Percentiles rank a stretch among this genome's conserved stretches.
Conservation (phyloP, 75 land plant species). For the Pseudotsuga menziesii region DNA sequence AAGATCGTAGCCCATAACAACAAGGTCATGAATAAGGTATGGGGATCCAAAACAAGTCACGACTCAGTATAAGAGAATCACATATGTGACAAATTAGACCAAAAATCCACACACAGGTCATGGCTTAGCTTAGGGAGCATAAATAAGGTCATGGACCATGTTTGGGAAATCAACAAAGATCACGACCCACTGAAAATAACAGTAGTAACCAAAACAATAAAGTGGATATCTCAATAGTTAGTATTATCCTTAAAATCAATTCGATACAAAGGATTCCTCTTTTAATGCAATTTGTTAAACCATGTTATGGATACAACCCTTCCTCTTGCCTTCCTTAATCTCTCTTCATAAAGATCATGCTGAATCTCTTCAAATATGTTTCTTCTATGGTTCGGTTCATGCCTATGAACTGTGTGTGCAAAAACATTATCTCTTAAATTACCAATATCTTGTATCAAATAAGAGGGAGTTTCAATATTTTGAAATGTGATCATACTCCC, state of each 20-base stretch:
- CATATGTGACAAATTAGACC: too few species aligned
- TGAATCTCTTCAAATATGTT: slow-evolving; percentile 87
- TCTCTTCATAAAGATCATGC: slow-evolving; percentile 55
- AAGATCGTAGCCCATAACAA: too few species aligned
- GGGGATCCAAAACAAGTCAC: too few species aligned
- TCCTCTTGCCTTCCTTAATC: slow-evolving; percentile 53
- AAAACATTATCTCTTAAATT: slow-evolving; percentile 22
- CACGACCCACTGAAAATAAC: too few species aligned
- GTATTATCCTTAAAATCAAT: slow-evolving; percentile 46
- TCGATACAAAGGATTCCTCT: slow-evolving; percentile 70
- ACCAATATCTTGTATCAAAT: slow-evolving; percentile 45
- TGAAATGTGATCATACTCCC: slow-evolving; percentile 69
- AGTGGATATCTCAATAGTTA: slow-evolving; percentile 57
- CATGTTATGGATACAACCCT: slow-evolving; percentile 53
- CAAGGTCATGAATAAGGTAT: too few species aligned
- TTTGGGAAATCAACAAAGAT: too few species aligned
- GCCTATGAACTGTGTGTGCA: slow-evolving; percentile 10
- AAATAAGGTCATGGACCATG: too few species aligned
- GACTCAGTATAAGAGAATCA: too few species aligned
- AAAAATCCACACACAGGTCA: too few species aligned
- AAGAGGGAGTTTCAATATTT: slow-evolving; percentile 46
- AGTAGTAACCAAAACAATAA: too few species aligned
- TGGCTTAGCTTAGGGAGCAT: too few species aligned
- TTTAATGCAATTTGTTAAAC: slow-evolving; percentile 77
- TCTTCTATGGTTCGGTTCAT: slow-evolving; percentile 24